Base-by-base conservation (phyloP, 2,329 filamentous ascomycete genomes). In the Aspergillus aculeatinus region DNA sequence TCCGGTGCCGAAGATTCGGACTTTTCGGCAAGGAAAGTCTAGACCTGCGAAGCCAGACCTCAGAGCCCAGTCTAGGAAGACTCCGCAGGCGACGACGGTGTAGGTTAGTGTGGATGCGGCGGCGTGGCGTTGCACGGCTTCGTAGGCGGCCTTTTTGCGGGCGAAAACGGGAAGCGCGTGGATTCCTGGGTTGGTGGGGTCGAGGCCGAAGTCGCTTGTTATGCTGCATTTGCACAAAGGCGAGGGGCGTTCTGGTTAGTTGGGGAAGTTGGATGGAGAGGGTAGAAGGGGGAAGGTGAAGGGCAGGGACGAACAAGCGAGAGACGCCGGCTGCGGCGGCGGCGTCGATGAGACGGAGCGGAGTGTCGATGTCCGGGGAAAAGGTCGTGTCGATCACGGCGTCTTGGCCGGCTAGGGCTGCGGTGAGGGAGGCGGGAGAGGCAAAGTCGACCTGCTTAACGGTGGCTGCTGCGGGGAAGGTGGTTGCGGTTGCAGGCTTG, bases 121-220 rank as follows among this genome's bases (percentile, higher is more conserved):
- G 6, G 60, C 62, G 31, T 65, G 57, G 33, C 53, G 59, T 48
- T 66, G 64, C 10, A 65, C 62, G 14, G 62, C 59, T 10, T 60
- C 57, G 31, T 66, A 66, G n/a, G 62, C 57, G 9, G 48, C 60
- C 23, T 60, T 56, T 51, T 66, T 66, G 14, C 62, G 62, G 35
- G 42, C 54, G 14, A 66, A 66, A 7, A 66, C 63, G 10, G 64
- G 64, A 52, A 66, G 57, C 6, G 63, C 57, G 16, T 62, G 59
- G 25, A 66, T 42, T 4, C 59, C 62, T n/a, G 64, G 64, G 6
- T 64, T 33, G 21, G 63, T 63, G 48, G 64, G 64, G 35, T 66
- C 64, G 42, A 66, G 59, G 14, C 64, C 64, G 54, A 61, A 68
- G 14, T 60, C 60, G 10, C 48, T 49, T 14, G 48, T 49, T n/a